A percentile compares a stretch with the other conserved stretches of the same genome.
Conservation (phyloP, 2,329 filamentous ascomycete species). For the Stemphylium vesicarium region DNA sequence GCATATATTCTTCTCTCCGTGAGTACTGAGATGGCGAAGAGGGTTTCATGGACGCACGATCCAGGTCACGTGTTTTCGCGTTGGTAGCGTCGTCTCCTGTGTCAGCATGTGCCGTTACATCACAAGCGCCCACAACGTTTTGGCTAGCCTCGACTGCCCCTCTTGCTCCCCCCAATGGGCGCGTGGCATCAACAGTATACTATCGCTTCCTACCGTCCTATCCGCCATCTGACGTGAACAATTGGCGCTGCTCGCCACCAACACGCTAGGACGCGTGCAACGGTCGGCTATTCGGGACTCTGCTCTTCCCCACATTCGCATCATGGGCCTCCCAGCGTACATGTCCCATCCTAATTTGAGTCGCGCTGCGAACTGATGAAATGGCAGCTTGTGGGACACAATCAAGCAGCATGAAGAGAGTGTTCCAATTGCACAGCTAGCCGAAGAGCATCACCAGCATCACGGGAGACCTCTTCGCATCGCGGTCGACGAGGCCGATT, state of each 20-base stretch:
- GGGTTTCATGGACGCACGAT: too few species aligned
- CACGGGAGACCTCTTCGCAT: slow-evolving; percentile 49
- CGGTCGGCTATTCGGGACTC: neutral
- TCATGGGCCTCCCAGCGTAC: slow-evolving; percentile 34
- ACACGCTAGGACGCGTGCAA: slow-evolving; percentile 13
- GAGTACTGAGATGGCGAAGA: too few species aligned
- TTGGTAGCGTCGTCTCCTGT: too few species aligned
- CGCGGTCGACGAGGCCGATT: slow-evolving; percentile 54
- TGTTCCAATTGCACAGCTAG: slow-evolving; percentile 45
- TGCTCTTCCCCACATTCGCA: neutral
- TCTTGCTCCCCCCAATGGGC: too few species aligned
- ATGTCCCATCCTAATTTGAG: neutral
- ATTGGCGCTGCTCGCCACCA: neutral
- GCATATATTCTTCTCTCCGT: neutral
- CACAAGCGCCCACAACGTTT: too few species aligned
- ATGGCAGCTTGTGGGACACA: slow-evolving; percentile 46
- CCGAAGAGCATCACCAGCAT: slow-evolving; percentile 45
- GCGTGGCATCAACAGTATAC: neutral
- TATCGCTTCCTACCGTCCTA: neutral
- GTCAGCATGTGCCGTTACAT: too few species aligned
- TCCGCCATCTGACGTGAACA: neutral
- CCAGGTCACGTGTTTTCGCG: too few species aligned
- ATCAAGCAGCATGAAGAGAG: slow-evolving; percentile 46
- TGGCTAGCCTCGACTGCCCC: too few species aligned
- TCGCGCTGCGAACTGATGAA: neutral